A percentile compares a stretch with the other conserved stretches of the same genome.
Evolutionary conservation across 2,329 filamentous ascomycete species (phyloP).

Genomic region (Aspergillus tamarii): DNA sequence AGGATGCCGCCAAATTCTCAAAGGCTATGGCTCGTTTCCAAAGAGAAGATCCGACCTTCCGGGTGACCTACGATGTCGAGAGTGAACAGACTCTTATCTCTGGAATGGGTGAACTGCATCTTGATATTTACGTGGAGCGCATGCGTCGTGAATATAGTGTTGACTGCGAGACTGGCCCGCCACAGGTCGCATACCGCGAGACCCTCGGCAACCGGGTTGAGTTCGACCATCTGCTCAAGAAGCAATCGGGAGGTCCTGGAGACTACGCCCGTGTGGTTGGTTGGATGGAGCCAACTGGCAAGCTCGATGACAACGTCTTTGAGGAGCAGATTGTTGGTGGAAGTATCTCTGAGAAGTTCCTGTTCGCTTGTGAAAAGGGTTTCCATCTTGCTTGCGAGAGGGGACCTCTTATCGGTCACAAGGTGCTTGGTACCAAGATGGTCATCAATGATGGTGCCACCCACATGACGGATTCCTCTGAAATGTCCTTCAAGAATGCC

Average conservation of each 20-base stretch:
- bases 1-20: constrained; percentile 90
- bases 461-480: constrained; percentile 96
- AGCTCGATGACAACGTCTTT: constrained; percentile 76
- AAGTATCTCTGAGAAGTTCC: constrained; percentile 91
- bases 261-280: constrained; percentile 93
- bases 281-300: constrained; percentile 82
- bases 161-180: constrained; percentile 92
- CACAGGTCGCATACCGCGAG: constrained; percentile 95
- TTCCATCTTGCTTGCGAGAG: constrained; percentile 82
- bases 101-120: constrained; percentile 95
- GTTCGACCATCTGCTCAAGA: constrained; percentile 93
- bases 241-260: constrained; percentile 92
- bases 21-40: constrained; percentile 99
- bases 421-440: constrained; percentile 87
- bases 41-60: constrained; percentile 96
- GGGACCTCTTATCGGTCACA: constrained; percentile 90
- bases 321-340: constrained; percentile 87
- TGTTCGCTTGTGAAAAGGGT: constrained; percentile 92
- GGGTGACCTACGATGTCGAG: constrained; percentile 88
- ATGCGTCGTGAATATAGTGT: constrained; percentile 96
- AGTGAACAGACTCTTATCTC: constrained; percentile 97
- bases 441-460: constrained; percentile 94
- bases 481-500: constrained; percentile 92
- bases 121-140: constrained; percentile 97
- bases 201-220: constrained; percentile 78